These are phyloP conservation scores for Fusarium devonianum DNA, from an alignment of 2,329 filamentous ascomycete species.

Conservation along the genomic window DNA sequence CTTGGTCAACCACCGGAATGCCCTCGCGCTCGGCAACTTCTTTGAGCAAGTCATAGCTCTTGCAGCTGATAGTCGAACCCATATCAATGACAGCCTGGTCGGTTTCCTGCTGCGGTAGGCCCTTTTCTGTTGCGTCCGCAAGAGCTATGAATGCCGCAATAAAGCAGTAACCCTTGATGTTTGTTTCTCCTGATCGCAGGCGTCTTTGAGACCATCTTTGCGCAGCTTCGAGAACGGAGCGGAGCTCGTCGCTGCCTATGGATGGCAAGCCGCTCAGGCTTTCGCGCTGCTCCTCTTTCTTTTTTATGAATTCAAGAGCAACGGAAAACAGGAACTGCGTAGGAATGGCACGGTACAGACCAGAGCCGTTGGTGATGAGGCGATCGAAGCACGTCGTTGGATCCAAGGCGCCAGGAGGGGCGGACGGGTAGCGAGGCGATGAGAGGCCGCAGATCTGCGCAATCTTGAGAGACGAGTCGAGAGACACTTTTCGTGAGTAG, in stretches of 20 bases:
- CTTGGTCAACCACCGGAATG: conserved; percentile 9
- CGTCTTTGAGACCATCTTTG: conserved; percentile 45
- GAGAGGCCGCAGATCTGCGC: conserved; percentile 45
- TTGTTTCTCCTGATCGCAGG: conserved; percentile 53
- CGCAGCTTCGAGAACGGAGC: conserved; percentile 41
- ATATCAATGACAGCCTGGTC: conserved; percentile 43
- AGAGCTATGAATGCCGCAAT: conserved; percentile 44
- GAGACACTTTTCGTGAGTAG: conserved; percentile 60
- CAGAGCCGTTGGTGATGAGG: conserved; percentile 51
- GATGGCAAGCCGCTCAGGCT: conserved; percentile 43
- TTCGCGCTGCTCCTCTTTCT: conserved; percentile 51
- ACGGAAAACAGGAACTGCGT: conserved; percentile 52
- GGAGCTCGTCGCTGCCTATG: conserved; percentile 45
- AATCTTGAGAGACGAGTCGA: conserved; percentile 52
- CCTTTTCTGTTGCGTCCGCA: conserved; percentile 45
- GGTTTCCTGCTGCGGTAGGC: conserved; percentile 41
- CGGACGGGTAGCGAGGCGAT: conserved; percentile 19
- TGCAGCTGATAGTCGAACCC: conserved; percentile 37
- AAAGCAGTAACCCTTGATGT: conserved; percentile 52
- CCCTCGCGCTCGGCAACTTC: conserved; percentile 44
- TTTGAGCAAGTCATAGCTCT: conserved; percentile 44
- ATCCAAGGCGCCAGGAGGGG: conserved; percentile 27
- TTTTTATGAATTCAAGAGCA: conserved; percentile 55
- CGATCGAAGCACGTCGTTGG: conserved; percentile 46
- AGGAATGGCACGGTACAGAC: conserved; percentile 53